Evolutionary conservation across 768 basidiomycete species (phyloP), one percentile per base, ranked within the genome.

Genomic region (Clitopilus hobsonii): DNA sequence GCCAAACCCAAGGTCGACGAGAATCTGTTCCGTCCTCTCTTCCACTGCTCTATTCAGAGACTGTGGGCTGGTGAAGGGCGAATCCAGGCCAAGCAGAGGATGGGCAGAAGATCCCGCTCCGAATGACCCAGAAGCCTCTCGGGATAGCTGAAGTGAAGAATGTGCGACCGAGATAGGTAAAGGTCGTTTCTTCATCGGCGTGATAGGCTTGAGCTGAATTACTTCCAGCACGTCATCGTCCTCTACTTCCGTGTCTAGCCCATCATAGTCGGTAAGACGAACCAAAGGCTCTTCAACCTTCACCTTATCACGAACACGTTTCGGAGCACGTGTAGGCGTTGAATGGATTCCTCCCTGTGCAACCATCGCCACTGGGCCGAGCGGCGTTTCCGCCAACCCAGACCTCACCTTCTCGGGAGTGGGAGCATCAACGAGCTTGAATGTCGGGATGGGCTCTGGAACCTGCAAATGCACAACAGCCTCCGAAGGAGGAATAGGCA

Each of bases 401-500:
- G 41, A 45, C 8, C 6, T 5, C 22, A 18, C 4, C 18, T 23
- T 45, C 41, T 45, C 41, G 5, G 41, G 41, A 10, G 41, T 45
- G 18, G 41, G 16, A 3, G 41, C 22, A 11, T 45, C 41, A 3
- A 45, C 22, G 41, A 45, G 41, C 22, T 18, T 45, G 41, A 45
- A 45, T 18, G 22, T 45, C 41, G 41, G 41, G n/a, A 45, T 6
- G 3, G 41, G 41, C 22, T 45, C 41, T 18, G 41, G 32, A 36
- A n/a, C n/a, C 13, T 11, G 32, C 2, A 36, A 4, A 45, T 45
- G 3, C 18, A 20, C 11, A 6, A 3, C 23, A 5, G 58, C 56
- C 25, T 52, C 60, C 26, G 57, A 20, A 11, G 29, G 25, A 5
- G 64, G 64, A 24, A 65, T 60, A 20, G 64, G 60, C 18, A 65